A percentile compares a stretch with the other conserved stretches of the same genome.
These are phyloP conservation scores for Nothophaeocryptopus gaeumannii DNA, from an alignment of 2,329 filamentous ascomycete genomes.

Conservation along the genomic window DNA sequence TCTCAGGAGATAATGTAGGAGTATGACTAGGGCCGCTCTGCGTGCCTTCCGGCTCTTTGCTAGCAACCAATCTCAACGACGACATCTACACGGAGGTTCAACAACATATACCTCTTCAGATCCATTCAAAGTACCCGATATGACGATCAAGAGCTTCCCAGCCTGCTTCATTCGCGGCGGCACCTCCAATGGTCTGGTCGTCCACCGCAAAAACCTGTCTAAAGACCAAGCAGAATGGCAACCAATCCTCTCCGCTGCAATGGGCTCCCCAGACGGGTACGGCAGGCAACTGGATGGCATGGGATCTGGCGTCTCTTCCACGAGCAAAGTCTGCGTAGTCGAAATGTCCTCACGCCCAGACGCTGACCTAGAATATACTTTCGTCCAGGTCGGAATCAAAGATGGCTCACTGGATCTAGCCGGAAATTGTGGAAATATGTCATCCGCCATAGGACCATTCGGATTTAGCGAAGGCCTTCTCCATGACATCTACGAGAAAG, in stretches of 20 bases:
- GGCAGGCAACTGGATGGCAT: slow-evolving; percentile 71
- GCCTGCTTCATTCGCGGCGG: slow-evolving; percentile 66
- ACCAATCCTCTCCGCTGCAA: slow-evolving; percentile 56
- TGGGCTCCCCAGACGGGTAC: slow-evolving; percentile 65
- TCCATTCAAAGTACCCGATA: slow-evolving; percentile 9
- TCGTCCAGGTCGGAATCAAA: slow-evolving; percentile 65
- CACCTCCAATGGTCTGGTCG: slow-evolving; percentile 66
- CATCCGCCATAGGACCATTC: slow-evolving; percentile 63
- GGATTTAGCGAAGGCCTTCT: slow-evolving; percentile 57
- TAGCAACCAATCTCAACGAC: background rate
- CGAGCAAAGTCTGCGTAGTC: slow-evolving; percentile 70
- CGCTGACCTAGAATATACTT: slow-evolving; percentile 67
- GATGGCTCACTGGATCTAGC: slow-evolving; percentile 61
- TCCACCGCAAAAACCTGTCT: slow-evolving; percentile 55
- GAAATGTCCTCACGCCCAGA: slow-evolving; percentile 48
- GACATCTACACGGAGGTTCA: slow-evolving; percentile 6
- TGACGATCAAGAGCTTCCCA: slow-evolving; percentile 34
- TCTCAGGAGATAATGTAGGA: too few species aligned
- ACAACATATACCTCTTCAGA: slow-evolving; percentile 2
- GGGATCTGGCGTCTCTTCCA: slow-evolving; percentile 65
- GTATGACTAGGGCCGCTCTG: too few species aligned
- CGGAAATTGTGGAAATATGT: slow-evolving; percentile 77
- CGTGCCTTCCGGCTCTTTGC: background rate
- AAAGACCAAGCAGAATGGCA: slow-evolving; percentile 46
- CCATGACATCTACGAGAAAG: slow-evolving; percentile 31